phyloP scores from a whole-genome alignment of 768 basidiomycete genomes.

The Podaxis mareebaensis region DNA sequence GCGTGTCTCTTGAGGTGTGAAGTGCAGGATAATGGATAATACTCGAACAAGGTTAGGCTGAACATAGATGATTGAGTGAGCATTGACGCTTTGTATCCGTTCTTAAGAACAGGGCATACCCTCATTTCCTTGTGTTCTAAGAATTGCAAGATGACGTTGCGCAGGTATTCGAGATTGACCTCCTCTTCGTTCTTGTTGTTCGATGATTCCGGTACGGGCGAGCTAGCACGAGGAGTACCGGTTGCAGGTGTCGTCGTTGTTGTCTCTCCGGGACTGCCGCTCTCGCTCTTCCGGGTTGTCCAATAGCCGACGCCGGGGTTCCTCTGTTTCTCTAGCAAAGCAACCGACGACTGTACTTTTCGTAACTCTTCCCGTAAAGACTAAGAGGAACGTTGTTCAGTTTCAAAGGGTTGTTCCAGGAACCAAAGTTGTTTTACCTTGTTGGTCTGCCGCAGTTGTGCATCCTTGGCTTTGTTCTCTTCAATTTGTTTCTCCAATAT shows the following conservation, averaged over 20 bases:
- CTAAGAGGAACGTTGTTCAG: conserved; percentile 37
- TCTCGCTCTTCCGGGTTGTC: conserved; percentile 49
- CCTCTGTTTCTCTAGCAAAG: conserved; percentile 85
- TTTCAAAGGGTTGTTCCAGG: neutral
- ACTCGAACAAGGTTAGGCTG: conserved; percentile 91
- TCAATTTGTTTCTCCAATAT: conserved; percentile 69
- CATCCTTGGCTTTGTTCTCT: conserved; percentile 69
- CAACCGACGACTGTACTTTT: conserved; percentile 92
- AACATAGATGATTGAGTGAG: conserved; percentile 6
- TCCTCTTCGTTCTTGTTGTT: conserved; percentile 74
- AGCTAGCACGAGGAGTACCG: conserved; percentile 34
- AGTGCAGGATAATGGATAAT: conserved; percentile 87
- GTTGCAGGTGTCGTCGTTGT: conserved; percentile 38
- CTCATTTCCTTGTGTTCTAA: conserved; percentile 99
- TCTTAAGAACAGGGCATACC: conserved; percentile 46
- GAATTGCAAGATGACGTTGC: conserved; percentile 97
- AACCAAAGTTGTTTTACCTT: conserved; percentile 52
- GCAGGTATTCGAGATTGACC: conserved; percentile 91
- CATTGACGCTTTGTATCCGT: neutral
- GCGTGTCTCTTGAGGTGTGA: conserved; percentile 94
- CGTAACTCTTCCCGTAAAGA: conserved; percentile 91
- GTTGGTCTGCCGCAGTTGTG: conserved; percentile 70
- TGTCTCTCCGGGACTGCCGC: conserved; percentile 40
- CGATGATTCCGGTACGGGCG: conserved; percentile 33
- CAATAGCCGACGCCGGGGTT: conserved; percentile 96